phyloP scores from a whole-genome alignment of 2,329 filamentous ascomycete species.

The Chaetomium sp. region DNA sequence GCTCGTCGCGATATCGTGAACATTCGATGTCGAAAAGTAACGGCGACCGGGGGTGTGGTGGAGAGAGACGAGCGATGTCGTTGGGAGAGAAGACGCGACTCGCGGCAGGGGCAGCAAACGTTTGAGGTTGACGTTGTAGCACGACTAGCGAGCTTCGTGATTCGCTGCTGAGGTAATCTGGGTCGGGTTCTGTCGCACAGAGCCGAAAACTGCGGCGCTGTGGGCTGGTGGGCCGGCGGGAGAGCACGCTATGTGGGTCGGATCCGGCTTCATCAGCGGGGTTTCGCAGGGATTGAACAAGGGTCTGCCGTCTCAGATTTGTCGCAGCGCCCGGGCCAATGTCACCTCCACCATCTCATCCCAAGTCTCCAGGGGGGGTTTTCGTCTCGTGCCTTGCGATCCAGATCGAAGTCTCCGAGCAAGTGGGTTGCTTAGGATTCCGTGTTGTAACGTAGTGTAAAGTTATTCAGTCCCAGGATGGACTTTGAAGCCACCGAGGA shows the following conservation, averaged over 20 bases:
- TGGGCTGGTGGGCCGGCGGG: constrained; percentile 16
- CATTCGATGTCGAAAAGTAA: background rate
- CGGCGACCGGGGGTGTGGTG: constrained; percentile 10
- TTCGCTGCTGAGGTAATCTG: constrained; percentile 26
- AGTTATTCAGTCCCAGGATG: background rate
- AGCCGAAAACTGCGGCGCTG: constrained; percentile 10
- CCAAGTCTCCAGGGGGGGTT: background rate
- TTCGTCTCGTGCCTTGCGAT: constrained; percentile 10
- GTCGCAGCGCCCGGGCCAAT: constrained; percentile 32
- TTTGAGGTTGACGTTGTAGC: constrained; percentile 39
- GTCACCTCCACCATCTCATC: constrained; percentile 13
- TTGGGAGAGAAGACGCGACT: constrained; percentile 29
- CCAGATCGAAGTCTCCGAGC: constrained; percentile 17
- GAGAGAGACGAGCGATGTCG: constrained; percentile 25
- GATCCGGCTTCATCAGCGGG: constrained; percentile 20
- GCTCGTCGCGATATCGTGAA: background rate
- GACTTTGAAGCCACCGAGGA: background rate
- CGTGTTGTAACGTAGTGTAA: background rate
- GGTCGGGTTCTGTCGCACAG: constrained; percentile 19
- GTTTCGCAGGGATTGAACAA: constrained; percentile 24
- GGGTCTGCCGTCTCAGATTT: constrained; percentile 36
- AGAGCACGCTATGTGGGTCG: constrained; percentile 20
- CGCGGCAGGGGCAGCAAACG: constrained; percentile 27
- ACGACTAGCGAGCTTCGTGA: constrained; percentile 23
- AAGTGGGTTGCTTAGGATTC: background rate